Evolutionary conservation across 139 green algal genomes (phyloP), one percentile per base, ranked within the genome.

Genomic region (Chlamydomonas schloesseri): DNA sequence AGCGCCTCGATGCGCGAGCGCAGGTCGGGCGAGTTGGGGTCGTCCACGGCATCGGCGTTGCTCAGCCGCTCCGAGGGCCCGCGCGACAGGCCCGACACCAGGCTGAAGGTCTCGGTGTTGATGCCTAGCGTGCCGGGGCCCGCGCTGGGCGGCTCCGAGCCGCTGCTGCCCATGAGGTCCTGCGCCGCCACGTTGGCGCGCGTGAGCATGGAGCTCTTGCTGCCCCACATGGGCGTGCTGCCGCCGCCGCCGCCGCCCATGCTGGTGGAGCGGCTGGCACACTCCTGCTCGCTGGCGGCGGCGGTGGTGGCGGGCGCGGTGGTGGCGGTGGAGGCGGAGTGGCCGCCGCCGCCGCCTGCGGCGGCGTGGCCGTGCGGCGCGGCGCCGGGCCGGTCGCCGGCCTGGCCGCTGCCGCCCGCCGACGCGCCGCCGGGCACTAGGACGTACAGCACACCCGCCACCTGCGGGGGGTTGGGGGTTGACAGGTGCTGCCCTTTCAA

Each of bases 1-100:
- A 90, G 74, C 33, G 82, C 71, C 62, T 90, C 87, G 14, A 88
- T 71, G 13, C 87, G 87, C 18, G 9, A 57, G n/a, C 53, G 42
- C 17, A 90, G 71, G 46, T 90, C 87, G 28, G 23, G 37, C 5
- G 70, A 29, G 31, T 6, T 29, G 33, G 58, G 55, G 29, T 65
- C 50, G 10, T 71, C 55, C 3, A 3, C 65, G 6, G 62, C 13
- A 1, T 47, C 47, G 3, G 34, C 14, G 14, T 0, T 2, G 8
- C 60, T 73, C 28, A 72, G 33, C 34, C 76, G 78, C 62, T 84
- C 78, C n/a, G 64, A 75, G 64, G 42, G 42, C 0, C 64, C 78
- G 5, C 64, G 78, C 11, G 78, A 74, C 42, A 84, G 64, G 10
- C 78, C 75, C 42, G 75, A 82, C 55, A 71, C 15, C 31, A 82